A percentile compares a stretch with the other conserved stretches of the same genome.
phyloP scores from a whole-genome alignment of 2,329 filamentous ascomycete genomes.

The Ophiostoma himal-ulmi region DNA sequence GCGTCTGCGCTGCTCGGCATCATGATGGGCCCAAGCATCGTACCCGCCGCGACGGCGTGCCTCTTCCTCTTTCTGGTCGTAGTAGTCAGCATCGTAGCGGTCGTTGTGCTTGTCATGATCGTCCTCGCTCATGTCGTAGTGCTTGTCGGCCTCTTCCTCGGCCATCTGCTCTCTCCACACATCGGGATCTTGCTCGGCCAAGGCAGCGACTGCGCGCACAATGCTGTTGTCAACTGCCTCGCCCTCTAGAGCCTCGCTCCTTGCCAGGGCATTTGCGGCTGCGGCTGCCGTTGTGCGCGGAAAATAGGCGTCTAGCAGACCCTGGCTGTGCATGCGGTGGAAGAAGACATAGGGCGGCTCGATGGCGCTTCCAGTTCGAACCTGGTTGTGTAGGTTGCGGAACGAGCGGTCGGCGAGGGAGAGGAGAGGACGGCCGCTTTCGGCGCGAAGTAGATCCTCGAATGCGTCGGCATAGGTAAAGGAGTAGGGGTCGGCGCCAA shows the following conservation, averaged over 20 bases:
- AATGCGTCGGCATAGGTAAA: slow-evolving; percentile 55
- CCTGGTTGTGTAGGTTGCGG: slow-evolving; percentile 27
- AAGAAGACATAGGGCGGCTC: slow-evolving; percentile 42
- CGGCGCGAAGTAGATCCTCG: slow-evolving; percentile 49
- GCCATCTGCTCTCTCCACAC: slow-evolving; percentile 26
- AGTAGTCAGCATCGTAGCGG: slow-evolving; percentile 9
- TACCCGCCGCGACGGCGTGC: not conserved
- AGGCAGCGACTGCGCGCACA: slow-evolving; percentile 19
- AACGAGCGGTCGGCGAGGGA: slow-evolving; percentile 37
- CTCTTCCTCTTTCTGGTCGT: slow-evolving; percentile 12
- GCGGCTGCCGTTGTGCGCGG: slow-evolving; percentile 23
- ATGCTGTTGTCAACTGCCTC: slow-evolving; percentile 17
- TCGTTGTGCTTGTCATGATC: slow-evolving; percentile 1
- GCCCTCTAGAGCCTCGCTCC: not conserved
- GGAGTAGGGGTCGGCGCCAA: slow-evolving; percentile 33
- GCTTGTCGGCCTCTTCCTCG: slow-evolving; percentile 19
- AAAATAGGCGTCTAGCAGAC: slow-evolving; percentile 36
- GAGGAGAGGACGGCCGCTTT: slow-evolving; percentile 39
- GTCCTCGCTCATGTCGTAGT: not conserved
- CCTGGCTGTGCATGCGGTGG: slow-evolving; percentile 33
- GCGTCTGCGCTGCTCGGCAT: not conserved
- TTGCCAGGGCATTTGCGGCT: not conserved
- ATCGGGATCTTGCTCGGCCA: slow-evolving; percentile 19
- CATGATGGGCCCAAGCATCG: slow-evolving; percentile 2
- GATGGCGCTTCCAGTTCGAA: slow-evolving; percentile 29